Percentiles rank a stretch among this genome's conserved stretches.
phyloP scores from a whole-genome alignment of 1,284 basidiomycete genomes.

The Sanghuangporus sanghuang region DNA sequence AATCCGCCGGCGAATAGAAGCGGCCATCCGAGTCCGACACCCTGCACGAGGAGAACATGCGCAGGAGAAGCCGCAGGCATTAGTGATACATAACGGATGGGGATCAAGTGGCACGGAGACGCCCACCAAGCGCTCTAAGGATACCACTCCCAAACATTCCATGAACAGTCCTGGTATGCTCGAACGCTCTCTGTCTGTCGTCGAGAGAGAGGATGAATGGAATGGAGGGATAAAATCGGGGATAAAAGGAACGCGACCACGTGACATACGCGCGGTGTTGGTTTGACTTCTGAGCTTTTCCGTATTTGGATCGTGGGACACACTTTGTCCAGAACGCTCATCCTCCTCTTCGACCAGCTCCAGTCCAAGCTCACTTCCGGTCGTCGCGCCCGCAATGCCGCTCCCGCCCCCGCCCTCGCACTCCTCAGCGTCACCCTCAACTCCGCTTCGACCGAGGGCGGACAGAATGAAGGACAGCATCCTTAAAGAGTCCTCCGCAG shows the following conservation, averaged over 20 bases:
- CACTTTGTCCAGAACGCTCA: neutral
- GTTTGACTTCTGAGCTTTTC: neutral
- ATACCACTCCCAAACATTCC: too few species aligned
- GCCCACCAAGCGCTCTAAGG: too few species aligned
- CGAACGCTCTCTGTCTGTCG: neutral
- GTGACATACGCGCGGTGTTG: neutral
- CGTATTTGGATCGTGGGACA: neutral
- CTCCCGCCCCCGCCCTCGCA: conserved; percentile 17
- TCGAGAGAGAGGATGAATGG: neutral
- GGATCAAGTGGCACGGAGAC: too few species aligned
- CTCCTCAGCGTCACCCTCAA: neutral
- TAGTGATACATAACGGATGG: too few species aligned
- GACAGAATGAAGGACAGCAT: conserved; percentile 18
- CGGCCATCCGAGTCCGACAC: too few species aligned
- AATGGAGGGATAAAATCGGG: neutral
- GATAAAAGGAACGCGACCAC: neutral
- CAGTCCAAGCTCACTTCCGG: neutral
- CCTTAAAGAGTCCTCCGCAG: conserved; percentile 17
- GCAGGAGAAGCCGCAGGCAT: too few species aligned
- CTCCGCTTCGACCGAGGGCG: conserved; percentile 22
- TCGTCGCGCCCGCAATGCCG: conserved; percentile 24
- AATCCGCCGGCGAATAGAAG: too few species aligned
- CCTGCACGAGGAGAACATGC: too few species aligned
- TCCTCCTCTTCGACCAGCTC: neutral
- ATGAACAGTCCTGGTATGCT: neutral